Evolutionary conservation across 78 protist species (phyloP).

Genomic region (Diacronema lutheri): DNA sequence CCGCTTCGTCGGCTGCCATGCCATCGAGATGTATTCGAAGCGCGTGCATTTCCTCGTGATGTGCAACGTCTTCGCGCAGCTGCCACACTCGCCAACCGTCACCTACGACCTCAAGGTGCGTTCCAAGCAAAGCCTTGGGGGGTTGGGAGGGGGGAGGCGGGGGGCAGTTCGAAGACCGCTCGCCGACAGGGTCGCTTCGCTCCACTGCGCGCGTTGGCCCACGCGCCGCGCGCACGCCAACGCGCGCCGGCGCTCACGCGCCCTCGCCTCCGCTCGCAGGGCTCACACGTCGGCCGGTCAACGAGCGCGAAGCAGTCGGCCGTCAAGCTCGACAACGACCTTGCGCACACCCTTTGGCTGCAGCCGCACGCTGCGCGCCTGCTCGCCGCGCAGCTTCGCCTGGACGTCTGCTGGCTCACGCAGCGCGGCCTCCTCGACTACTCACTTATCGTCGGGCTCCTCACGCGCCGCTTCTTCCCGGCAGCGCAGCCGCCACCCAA

Average conservation of each 20-base stretch:
- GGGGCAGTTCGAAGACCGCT: too few relatives aligned
- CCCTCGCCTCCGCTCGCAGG: too few relatives aligned
- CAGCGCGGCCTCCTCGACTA: constrained; percentile 33
- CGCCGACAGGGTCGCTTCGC: too few relatives aligned
- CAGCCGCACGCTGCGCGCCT: background rate
- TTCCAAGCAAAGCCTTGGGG: too few relatives aligned
- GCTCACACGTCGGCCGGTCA: background rate
- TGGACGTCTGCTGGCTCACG: constrained; percentile 1
- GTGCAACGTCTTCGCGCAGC: constrained; percentile 1
- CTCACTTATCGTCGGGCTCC: constrained; percentile 23
- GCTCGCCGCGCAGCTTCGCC: background rate
- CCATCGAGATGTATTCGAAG: background rate
- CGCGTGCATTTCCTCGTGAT: constrained; percentile 21
- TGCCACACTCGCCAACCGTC: constrained; percentile 2
- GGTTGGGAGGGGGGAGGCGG: too few relatives aligned
- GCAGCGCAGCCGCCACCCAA: too few relatives aligned
- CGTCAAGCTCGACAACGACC: background rate
- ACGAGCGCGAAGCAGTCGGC: background rate
- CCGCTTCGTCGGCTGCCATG: constrained; percentile 15
- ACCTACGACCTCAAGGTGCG: constrained; percentile 37
- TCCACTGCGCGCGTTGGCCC: too few relatives aligned
- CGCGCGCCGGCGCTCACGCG: too few relatives aligned
- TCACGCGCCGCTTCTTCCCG: background rate
- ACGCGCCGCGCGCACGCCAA: too few relatives aligned
- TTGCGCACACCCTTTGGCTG: background rate